Conservation (phyloP, 495 filamentous ascomycete species). For the Neurospora hispaniola region DNA sequence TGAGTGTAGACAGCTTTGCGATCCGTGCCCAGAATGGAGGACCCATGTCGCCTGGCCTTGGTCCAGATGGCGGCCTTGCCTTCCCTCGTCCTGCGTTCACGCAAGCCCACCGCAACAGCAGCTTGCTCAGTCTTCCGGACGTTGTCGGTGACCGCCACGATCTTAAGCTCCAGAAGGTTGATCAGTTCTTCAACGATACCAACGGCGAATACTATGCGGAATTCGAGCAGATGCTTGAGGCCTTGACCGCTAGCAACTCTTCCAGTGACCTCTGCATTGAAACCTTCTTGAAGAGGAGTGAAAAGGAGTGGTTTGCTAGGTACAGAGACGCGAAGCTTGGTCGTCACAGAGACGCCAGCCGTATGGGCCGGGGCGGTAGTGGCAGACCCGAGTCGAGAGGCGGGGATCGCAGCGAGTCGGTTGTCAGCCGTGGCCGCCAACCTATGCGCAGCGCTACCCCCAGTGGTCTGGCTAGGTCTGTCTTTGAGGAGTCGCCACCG, state of each 20-base stretch:
- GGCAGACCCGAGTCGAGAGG: conserved; percentile 18
- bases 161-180: conserved; percentile 51
- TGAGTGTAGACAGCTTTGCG: conserved; percentile 30
- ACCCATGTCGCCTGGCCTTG: conserved; percentile 24
- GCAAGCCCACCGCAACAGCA: conserved; percentile 21
- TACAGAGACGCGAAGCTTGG: conserved; percentile 50
- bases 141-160: conserved; percentile 53
- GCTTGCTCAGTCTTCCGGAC: conserved; percentile 38
- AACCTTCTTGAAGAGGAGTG: conserved; percentile 48
- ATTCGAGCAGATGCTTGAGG: conserved; percentile 46
- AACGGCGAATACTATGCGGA: conserved; percentile 44
- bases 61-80: conserved; percentile 12
- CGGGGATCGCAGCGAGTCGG: conserved; percentile 16
- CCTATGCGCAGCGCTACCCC: conserved; percentile 22
- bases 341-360: conserved; percentile 12
- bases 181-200: conserved; percentile 58
- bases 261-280: conserved; percentile 50
- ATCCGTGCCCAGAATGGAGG: conserved; percentile 28
- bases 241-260: conserved; percentile 43
- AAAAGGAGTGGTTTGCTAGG: conserved; percentile 53
- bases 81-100: conserved; percentile 21
- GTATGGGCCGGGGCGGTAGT: conserved; percentile 6
- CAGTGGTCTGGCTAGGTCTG: conserved; percentile 18
- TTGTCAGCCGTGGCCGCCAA: conserved; percentile 22
- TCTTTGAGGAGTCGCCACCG: conserved; percentile 22